Base-by-base conservation (phyloP, 441 rosid genomes). In the Croton setiger region DNA sequence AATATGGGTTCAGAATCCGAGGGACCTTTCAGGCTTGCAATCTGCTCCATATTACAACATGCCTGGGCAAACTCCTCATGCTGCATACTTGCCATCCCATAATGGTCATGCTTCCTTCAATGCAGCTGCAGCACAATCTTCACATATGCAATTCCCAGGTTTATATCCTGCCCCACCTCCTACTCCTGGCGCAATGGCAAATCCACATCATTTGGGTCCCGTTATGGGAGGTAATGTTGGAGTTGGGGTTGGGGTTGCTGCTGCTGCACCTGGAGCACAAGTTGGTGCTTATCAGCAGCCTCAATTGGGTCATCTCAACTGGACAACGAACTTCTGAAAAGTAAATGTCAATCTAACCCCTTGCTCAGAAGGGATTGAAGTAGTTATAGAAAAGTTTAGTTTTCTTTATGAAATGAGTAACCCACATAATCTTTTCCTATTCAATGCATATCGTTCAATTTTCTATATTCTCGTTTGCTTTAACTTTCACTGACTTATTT, bases 121-220 rank as follows among this genome's bases (percentile, higher is more conserved):
- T 63, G 89, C 87, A 10, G 89, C 94, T 12, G 86, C 81, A 7
- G 79, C 97, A 10, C 96, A 91, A 74, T 87, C 98, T 71, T 85
- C 97, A 21, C 97, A 91, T 71, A 87, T 94, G 95, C 98, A 91
- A 73, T 94, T 83, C 78, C 83, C 88, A 1, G 96, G 97, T 49
- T 61, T 88, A 72, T 93, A 88, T 77, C 95, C 91, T 76, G 85
- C 91, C 1, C 74, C 78, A 31, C 73, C 88, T 9, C 83, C 88
- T 4, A 96, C 90, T 71, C 85, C 93, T n/a, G 78, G 86, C 45
- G 84, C 93, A 64, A 84, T 91, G 82, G 82, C 85, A 11, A 84
- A 80, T 73, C 88, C 87, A 0, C 97, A 87, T 81, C 98, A 85
- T 74, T 76, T 93, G 76, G 90, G 86, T 27, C 94, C 93, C 41